Conservation (phyloP, 208 protist genomes). For the Trypanosoma rangeli region DNA sequence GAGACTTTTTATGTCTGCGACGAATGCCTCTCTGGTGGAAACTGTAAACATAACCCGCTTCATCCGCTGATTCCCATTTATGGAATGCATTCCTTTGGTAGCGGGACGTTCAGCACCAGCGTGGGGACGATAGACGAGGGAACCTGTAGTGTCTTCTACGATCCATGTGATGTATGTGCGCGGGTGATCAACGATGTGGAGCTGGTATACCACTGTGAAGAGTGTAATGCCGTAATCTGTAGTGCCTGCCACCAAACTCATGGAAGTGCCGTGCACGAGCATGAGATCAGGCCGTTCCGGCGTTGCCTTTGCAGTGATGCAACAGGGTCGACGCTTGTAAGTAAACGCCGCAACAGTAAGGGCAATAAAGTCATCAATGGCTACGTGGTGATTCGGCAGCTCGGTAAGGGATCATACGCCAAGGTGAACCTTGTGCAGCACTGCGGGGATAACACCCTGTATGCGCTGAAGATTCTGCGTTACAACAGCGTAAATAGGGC, state of each 20-base stretch:
- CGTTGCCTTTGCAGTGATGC: slow-evolving; percentile 41
- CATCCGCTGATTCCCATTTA: slow-evolving; percentile 52
- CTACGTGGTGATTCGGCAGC: slow-evolving; percentile 78
- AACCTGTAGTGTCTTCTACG: slow-evolving; percentile 70
- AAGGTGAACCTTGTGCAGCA: slow-evolving; percentile 91
- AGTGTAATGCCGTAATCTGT: slow-evolving; percentile 74
- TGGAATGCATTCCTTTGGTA: slow-evolving; percentile 46
- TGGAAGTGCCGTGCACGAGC: slow-evolving; percentile 39
- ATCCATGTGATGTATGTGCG: slow-evolving; percentile 58
- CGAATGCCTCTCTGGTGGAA: slow-evolving; percentile 43
- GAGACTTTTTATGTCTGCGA: slow-evolving; percentile 58
- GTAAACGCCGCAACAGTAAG: slow-evolving; percentile 57
- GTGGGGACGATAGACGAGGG: slow-evolving; percentile 29
- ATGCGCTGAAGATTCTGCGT: slow-evolving; percentile 83
- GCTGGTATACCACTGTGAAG: slow-evolving; percentile 64
- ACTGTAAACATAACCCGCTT: slow-evolving; percentile 30
- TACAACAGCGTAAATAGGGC: slow-evolving; percentile 25
- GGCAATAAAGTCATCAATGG: slow-evolving; percentile 92
- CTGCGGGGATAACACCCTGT: slow-evolving; percentile 57
- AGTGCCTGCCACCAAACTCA: slow-evolving; percentile 39
- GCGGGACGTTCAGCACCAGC: slow-evolving; percentile 48
- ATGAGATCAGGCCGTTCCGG: slow-evolving; percentile 60
- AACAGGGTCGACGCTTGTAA: slow-evolving; percentile 42
- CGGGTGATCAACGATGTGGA: slow-evolving; percentile 70
- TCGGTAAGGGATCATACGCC: slow-evolving; percentile 79